Evolutionary conservation across 106 monocot species (phyloP), one percentile per base, ranked within the genome.

Genomic region (Acorus calamus): DNA sequence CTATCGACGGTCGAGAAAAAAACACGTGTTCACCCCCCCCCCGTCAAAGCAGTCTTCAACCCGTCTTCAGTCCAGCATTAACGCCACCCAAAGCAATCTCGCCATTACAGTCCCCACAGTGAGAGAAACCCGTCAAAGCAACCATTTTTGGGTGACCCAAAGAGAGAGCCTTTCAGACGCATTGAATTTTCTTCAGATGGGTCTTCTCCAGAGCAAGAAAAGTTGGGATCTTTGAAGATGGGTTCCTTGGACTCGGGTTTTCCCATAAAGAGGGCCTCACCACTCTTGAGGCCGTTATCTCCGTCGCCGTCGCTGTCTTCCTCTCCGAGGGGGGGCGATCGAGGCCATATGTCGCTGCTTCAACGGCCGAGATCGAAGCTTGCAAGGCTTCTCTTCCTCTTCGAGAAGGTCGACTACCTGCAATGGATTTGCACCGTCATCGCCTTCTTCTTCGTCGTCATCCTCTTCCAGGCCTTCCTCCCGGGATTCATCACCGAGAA

Each of bases 401-500:
- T 76, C 64, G 69, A 76, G 76, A 76, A 76, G 64, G 58, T 76
- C 7, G 57, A 76, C 63, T 76, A 76, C 63, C 44, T 76, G 42
- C 76, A 76, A 53, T 69, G 69, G 69, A 50, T 76, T 66, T 69
- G 69, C 50, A 57, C 63, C 44, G 69, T 63, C 9, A 58, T 58
- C 69, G 41, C 57, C 49, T 76, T 76, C 63, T 69, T 69, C 69
- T 69, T 69, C 43, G 76, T 76, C 11, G 56, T 76, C n/a, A 69
- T 76, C 44, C 50, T 76, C 14, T 69, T 76, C 69, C 76, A 76
- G 52, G 69, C 76, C 8, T 76, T 76, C 52, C 50, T 76, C 12
- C 76, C 76, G 3, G 69, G 47, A 0, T 69, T 63, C 43, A 63
- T 76, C n/a, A 49, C 62, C 41, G 74, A 75, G 55, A 68, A 62